phyloP scores from a whole-genome alignment of 257 asterid species.

The Nemophila menziesii region DNA sequence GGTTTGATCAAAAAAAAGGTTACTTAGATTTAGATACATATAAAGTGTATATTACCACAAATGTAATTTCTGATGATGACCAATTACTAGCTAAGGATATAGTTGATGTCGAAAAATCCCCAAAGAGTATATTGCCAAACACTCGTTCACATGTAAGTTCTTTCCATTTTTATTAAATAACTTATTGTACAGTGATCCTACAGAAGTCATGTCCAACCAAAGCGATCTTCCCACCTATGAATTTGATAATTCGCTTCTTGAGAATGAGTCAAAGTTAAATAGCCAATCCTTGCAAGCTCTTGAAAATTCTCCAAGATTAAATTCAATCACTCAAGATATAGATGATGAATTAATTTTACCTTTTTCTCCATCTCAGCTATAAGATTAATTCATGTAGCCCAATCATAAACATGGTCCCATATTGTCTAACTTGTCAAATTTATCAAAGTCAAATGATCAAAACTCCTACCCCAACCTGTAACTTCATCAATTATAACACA shows the following conservation, averaged over 20 bases:
- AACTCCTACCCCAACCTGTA: too few species aligned
- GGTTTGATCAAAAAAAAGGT: too few species aligned
- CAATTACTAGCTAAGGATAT: conserved; percentile 1
- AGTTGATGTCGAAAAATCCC: background rate
- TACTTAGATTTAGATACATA: background rate
- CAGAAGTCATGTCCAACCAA: background rate
- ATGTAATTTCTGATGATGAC: conserved; percentile 1
- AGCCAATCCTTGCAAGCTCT: background rate
- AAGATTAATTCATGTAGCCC: background rate
- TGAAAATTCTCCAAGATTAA: background rate
- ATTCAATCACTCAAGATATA: background rate
- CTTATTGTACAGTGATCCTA: background rate
- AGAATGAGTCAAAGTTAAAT: too few species aligned
- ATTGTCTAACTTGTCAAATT: background rate
- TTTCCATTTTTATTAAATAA: background rate
- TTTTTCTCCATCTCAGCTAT: conserved; percentile 1
- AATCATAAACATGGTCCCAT: too few species aligned
- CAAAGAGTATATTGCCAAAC: background rate
- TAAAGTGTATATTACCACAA: background rate
- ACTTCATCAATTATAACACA: background rate
- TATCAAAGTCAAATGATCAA: background rate
- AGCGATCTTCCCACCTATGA: background rate
- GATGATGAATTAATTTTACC: background rate
- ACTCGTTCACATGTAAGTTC: background rate
- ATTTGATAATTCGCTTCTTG: background rate